These are phyloP conservation scores for Candida insectorum DNA, from an alignment of 805 yeast species.

Conservation along the genomic window DNA sequence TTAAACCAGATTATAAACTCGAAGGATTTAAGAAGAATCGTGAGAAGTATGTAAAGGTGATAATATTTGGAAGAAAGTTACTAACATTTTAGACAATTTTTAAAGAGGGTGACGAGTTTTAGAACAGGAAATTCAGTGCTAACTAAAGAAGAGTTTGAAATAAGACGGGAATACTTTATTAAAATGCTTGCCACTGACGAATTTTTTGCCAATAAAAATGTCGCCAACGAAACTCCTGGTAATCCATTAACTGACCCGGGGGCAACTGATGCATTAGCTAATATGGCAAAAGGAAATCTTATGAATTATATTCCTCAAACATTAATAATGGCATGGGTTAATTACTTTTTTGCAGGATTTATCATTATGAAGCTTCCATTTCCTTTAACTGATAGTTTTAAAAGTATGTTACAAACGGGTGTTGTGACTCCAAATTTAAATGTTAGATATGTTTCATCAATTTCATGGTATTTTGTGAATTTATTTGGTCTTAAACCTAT, in stretches of 20 bases:
- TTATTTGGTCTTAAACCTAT: conserved; percentile 81
- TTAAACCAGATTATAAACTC: conserved; percentile 57
- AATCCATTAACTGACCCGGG: conserved; percentile 72
- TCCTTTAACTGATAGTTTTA: conserved; percentile 85
- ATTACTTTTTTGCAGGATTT: conserved; percentile 88
- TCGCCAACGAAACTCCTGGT: conserved; percentile 34
- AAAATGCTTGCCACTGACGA: conserved; percentile 50
- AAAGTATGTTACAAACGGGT: conserved; percentile 88
- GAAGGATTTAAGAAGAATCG: conserved; percentile 46
- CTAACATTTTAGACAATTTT: conserved; percentile 42
- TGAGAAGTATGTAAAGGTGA: conserved; percentile 23
- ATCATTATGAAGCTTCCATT: conserved; percentile 80
- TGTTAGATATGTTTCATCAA: conserved; percentile 87
- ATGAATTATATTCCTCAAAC: conserved; percentile 90
- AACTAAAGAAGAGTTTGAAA: conserved; percentile 47
- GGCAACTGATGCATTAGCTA: conserved; percentile 68
- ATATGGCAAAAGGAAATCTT: conserved; percentile 76
- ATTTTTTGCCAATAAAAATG: conserved; percentile 50
- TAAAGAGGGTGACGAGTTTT: conserved; percentile 58
- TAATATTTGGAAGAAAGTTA: background rate
- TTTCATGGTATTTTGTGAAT: conserved; percentile 94
- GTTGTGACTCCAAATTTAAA: conserved; percentile 81
- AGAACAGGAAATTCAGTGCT: conserved; percentile 52
- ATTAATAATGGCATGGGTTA: conserved; percentile 93
- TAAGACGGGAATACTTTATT: conserved; percentile 48